phyloP scores from a whole-genome alignment of 257 asterid genomes.

The Henckelia pumila region DNA sequence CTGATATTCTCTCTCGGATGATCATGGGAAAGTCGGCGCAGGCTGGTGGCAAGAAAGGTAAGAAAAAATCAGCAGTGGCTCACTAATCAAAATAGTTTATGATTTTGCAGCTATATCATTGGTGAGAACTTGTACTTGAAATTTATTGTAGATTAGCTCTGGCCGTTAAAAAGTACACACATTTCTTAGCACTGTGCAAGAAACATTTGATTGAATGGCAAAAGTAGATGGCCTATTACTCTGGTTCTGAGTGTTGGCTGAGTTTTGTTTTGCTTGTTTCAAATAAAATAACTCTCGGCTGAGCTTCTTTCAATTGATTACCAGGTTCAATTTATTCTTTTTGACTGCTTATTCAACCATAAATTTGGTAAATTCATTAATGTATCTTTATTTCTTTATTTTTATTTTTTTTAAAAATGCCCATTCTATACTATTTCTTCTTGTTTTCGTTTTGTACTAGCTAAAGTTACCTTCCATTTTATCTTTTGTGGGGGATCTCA shows the following conservation, averaged over 20 bases:
- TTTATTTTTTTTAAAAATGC: too few relatives aligned
- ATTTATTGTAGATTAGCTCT: slow-evolving; percentile 12
- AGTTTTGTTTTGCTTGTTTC: slow-evolving; percentile 16
- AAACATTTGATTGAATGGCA: slow-evolving; percentile 3
- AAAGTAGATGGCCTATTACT: slow-evolving; percentile 16
- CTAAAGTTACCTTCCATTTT: background rate
- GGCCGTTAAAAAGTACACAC: background rate
- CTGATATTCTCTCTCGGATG: slow-evolving; percentile 78
- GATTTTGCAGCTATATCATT: slow-evolving; percentile 15
- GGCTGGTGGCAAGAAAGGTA: slow-evolving; percentile 55
- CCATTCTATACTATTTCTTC: background rate
- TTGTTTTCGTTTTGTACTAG: background rate
- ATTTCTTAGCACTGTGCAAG: slow-evolving; percentile 16
- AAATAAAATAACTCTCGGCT: slow-evolving; percentile 19
- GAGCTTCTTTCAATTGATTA: background rate
- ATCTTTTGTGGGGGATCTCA: too few relatives aligned
- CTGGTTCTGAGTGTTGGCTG: slow-evolving; percentile 12
- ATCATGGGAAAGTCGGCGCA: slow-evolving; percentile 37
- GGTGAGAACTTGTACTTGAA: slow-evolving; percentile 31
- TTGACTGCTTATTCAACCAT: background rate
- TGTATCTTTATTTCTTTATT: too few relatives aligned
- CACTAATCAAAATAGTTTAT: slow-evolving; percentile 14
- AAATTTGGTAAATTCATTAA: too few relatives aligned
- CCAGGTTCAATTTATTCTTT: background rate
- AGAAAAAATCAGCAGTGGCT: slow-evolving; percentile 41